Base-by-base conservation (phyloP, 768 basidiomycete species). In the Phanerodontia chrysosporium region DNA sequence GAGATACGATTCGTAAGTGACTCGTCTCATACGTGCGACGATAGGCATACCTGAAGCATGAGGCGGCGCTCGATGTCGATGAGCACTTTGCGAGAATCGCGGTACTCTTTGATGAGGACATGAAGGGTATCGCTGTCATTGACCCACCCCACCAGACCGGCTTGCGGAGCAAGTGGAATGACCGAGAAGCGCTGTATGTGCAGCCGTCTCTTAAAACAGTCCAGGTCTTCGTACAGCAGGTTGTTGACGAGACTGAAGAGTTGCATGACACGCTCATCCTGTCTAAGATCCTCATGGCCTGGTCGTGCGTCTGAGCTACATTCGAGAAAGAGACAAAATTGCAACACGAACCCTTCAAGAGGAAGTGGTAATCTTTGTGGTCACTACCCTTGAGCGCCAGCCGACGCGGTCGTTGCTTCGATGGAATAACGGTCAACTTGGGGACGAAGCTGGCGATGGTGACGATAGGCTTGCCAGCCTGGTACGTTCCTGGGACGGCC, bases 261-360 rank as follows among this genome's bases (percentile, higher is more conserved):
- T 72, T 99, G 97, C 96, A 98, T 98, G 57, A 98, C 97, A 62
- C 97, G 85, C 67, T 99, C 97, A 70, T 99, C 97, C 74, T 98
- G 97, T 42, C 97, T 94, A 52, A 99, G 80, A 76, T 99, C 97
- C 75, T 99, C 97, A 72, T 99, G 97, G 8, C 97, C 94, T 95
- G 45, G 57, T 10, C 22, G 9, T 25, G 25, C 27, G 24, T 29
- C 45, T 29, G 22, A 35, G 32, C n/a, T 24, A 22, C 0, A 42
- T 39, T 8, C 22, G 30, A 18, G n/a, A 45, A 24, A 32, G 49
- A 35, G 27, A 46, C 12, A 18, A 16, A 18, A 55, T 36, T 16
- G 21, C n/a, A 16, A 18, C 32, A 48, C 51, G 5, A 60, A 90
- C 93, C 97, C 81, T 99, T 99, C 55, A 99, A 80, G 30, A 81